phyloP scores from a whole-genome alignment of 1,139 yeast species.

The Saccharomycopsis hybrid region DNA sequence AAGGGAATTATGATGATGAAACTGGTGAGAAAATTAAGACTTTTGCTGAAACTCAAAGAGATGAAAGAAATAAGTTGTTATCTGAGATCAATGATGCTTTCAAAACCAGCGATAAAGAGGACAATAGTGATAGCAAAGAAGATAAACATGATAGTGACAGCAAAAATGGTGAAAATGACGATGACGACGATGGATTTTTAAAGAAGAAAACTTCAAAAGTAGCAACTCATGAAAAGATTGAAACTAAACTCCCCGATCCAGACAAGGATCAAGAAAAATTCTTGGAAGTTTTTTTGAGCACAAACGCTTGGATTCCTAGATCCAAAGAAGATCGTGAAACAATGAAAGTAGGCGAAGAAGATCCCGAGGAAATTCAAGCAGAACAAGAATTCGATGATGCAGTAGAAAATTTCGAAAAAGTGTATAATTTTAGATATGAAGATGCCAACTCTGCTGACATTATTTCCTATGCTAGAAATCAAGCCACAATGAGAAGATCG shows the following conservation, averaged over 20 bases:
- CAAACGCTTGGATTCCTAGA: constrained; percentile 85
- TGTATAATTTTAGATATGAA: constrained; percentile 91
- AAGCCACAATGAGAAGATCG: constrained; percentile 83
- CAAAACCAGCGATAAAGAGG: constrained; percentile 38
- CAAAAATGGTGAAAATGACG: constrained; percentile 42
- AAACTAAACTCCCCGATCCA: constrained; percentile 60
- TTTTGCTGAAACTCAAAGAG: constrained; percentile 66
- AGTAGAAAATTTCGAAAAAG: constrained; percentile 84
- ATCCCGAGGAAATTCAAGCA: constrained; percentile 48
- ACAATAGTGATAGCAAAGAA: too few relatives aligned
- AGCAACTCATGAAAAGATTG: constrained; percentile 27
- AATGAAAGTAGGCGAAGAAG: constrained; percentile 31
- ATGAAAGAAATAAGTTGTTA: constrained; percentile 65
- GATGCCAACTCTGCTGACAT: constrained; percentile 89
- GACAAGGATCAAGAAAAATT: constrained; percentile 57
- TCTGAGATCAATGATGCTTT: constrained; percentile 71
- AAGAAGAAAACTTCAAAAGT: constrained; percentile 45
- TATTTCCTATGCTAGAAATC: constrained; percentile 93
- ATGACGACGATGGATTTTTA: constrained; percentile 51
- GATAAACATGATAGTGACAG: too few relatives aligned
- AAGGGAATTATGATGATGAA: constrained; percentile 27
- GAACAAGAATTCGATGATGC: constrained; percentile 90
- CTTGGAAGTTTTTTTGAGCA: constrained; percentile 61
- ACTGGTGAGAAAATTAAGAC: constrained; percentile 37
- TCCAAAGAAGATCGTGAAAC: constrained; percentile 43